These are phyloP conservation scores for Adiantum capillusveneris DNA, from an alignment of 75 land plant genomes.

Conservation along the genomic window DNA sequence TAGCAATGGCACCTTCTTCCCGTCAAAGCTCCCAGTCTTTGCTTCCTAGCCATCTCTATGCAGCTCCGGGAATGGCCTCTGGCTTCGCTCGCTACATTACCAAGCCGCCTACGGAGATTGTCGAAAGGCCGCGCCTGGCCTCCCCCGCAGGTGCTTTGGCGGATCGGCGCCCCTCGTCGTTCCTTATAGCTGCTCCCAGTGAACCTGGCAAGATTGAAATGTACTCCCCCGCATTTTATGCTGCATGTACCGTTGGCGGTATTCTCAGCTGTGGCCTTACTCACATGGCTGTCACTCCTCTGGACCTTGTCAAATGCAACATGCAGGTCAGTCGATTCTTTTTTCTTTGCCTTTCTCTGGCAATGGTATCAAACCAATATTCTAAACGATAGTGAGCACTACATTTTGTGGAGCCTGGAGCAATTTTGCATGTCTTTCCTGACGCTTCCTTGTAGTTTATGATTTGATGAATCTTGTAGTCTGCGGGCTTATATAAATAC, in stretches of 20 bases:
- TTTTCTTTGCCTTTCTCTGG: background rate
- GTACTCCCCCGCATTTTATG: constrained; percentile 69
- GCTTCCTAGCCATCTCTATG: constrained; percentile 25
- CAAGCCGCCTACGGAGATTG: background rate
- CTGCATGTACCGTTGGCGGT: constrained; percentile 83
- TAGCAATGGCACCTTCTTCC: background rate
- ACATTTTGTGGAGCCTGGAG: constrained; percentile 7
- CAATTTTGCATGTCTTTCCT: constrained; percentile 4
- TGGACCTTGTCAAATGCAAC: constrained; percentile 91
- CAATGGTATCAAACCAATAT: background rate
- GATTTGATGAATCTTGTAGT: background rate
- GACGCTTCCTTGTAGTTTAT: no score
- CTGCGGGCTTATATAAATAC: no score
- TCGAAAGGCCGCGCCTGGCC: background rate
- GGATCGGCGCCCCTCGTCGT: constrained; percentile 1
- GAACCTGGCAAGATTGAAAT: constrained; percentile 48
- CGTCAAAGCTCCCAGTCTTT: constrained; percentile 15
- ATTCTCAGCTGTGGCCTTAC: constrained; percentile 86
- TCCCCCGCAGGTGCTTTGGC: background rate
- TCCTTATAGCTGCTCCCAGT: constrained; percentile 44
- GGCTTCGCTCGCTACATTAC: background rate
- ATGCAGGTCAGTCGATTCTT: constrained; percentile 60
- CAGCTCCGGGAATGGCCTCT: background rate
- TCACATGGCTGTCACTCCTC: constrained; percentile 83
- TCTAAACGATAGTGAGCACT: background rate